A percentile compares a stretch with the other conserved stretches of the same genome.
These are phyloP conservation scores for Pythium folliculosum DNA, from an alignment of 352 stramenopile species.

Conservation along the genomic window DNA sequence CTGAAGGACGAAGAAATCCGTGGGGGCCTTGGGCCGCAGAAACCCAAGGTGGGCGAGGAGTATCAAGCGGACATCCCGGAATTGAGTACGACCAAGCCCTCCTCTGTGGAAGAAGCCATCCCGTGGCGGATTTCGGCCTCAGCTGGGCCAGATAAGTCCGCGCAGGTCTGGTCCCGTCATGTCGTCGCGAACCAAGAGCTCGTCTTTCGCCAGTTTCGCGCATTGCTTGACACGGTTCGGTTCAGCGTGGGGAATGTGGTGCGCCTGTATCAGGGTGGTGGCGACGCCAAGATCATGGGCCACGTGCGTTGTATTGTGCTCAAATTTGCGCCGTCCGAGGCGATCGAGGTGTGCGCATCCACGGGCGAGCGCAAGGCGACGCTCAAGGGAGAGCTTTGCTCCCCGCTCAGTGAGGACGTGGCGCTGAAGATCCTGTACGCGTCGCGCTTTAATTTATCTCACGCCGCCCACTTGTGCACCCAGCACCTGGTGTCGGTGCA, in stretches of 20 bases:
- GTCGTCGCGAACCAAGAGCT: conserved; percentile 44
- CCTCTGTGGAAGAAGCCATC: conserved; percentile 4
- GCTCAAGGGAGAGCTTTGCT: conserved; percentile 65
- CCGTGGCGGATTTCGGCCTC: conserved; percentile 22
- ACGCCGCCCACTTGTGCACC: conserved; percentile 55
- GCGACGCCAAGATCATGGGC: conserved; percentile 33
- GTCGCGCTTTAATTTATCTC: conserved; percentile 72
- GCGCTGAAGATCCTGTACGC: conserved; percentile 66
- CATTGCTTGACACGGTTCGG: conserved; percentile 54
- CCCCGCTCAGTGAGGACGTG: conserved; percentile 68
- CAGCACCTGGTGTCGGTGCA: conserved; percentile 50
- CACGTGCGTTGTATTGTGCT: conserved; percentile 71
- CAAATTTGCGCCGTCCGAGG: conserved; percentile 41
- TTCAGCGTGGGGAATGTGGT: conserved; percentile 75
- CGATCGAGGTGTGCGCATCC: conserved; percentile 58
- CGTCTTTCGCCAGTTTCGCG: conserved; percentile 56
- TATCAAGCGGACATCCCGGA: conserved; percentile 60
- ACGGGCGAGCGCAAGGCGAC: conserved; percentile 48
- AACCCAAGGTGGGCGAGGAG: conserved; percentile 65
- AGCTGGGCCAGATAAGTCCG: conserved; percentile 12
- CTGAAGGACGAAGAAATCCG: conserved; percentile 76
- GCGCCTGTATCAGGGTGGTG: conserved; percentile 46
- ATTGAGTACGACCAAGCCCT: conserved; percentile 30
- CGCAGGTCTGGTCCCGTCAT: conserved; percentile 72
- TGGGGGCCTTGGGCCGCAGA: conserved; percentile 55